Percentiles rank a stretch among this genome's conserved stretches.
Evolutionary conservation across 1,284 basidiomycete species (phyloP).

Genomic region (Leucoagaricus sp.): DNA sequence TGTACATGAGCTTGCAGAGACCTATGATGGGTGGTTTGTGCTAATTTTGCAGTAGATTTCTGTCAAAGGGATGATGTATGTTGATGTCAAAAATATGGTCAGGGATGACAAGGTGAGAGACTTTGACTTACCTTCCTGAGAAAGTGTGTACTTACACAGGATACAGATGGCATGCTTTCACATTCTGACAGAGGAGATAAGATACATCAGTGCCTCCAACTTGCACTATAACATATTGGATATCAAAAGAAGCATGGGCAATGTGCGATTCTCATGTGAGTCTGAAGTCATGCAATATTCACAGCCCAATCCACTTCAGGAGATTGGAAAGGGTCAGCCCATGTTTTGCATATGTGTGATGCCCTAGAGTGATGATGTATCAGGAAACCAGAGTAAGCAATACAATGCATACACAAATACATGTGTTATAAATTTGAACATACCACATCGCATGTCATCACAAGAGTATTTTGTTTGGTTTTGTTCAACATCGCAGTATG

Average conservation of each 20-base stretch:
- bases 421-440: constrained; percentile 26
- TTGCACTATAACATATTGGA: background rate
- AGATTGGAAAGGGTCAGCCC: constrained; percentile 1
- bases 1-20: constrained; percentile 28
- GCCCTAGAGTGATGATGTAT: constrained; percentile 23
- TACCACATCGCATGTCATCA: constrained; percentile 26
- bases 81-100: no score
- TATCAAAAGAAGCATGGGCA: no score
- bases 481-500: constrained; percentile 34
- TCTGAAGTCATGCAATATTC: background rate
- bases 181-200: no score
- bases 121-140: no score
- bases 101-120: no score
- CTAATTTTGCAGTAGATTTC: background rate
- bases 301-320: background rate
- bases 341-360: constrained; percentile 7
- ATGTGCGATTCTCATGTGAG: background rate
- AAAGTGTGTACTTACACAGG: no score
- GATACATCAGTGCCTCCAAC: no score
- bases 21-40: background rate
- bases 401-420: constrained; percentile 34
- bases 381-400: no score
- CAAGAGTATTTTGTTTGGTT: constrained; percentile 37
- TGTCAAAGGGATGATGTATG: background rate
- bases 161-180: no score